Evolutionary conservation across 805 yeast genomes (phyloP).

Genomic region (Ogataea kodamae): DNA sequence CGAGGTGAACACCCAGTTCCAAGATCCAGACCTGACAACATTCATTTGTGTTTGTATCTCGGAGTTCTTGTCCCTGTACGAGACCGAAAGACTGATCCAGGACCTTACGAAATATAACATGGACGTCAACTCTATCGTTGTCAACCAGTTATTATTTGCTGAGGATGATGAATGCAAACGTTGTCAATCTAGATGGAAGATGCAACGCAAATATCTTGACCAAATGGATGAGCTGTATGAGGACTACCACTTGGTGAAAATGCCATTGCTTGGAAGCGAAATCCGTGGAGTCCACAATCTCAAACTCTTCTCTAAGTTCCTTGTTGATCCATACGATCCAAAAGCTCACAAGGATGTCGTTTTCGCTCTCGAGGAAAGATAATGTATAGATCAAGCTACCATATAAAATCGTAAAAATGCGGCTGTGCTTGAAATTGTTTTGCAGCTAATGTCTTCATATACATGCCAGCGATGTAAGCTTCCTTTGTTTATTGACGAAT

Average conservation of each 20-base stretch:
- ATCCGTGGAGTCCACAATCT: constrained; percentile 89
- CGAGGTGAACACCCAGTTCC: constrained; percentile 91
- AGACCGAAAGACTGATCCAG: constrained; percentile 96
- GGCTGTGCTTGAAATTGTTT: constrained; percentile 3
- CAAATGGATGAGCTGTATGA: constrained; percentile 96
- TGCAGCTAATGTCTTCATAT: constrained; percentile 26
- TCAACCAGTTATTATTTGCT: constrained; percentile 91
- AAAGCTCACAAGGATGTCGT: constrained; percentile 50
- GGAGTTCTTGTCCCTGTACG: constrained; percentile 92
- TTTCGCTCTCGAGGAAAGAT: constrained; percentile 51
- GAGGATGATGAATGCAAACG: constrained; percentile 79
- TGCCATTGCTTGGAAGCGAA: constrained; percentile 93
- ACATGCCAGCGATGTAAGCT: constrained; percentile 62
- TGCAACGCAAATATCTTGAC: constrained; percentile 92
- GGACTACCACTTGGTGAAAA: constrained; percentile 92
- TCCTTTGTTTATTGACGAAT: constrained; percentile 53
- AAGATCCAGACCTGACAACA: constrained; percentile 93
- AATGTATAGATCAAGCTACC: constrained; percentile 2
- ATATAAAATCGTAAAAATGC: constrained; percentile 1
- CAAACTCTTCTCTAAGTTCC: constrained; percentile 76
- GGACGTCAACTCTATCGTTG: constrained; percentile 95
- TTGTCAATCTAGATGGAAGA: constrained; percentile 88
- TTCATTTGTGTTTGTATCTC: constrained; percentile 96
- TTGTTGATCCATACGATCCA: constrained; percentile 75
- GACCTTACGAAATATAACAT: constrained; percentile 91